Conservation (phyloP, 2,329 filamentous ascomycete species). For the Phyllosticta citrichinensis region DNA sequence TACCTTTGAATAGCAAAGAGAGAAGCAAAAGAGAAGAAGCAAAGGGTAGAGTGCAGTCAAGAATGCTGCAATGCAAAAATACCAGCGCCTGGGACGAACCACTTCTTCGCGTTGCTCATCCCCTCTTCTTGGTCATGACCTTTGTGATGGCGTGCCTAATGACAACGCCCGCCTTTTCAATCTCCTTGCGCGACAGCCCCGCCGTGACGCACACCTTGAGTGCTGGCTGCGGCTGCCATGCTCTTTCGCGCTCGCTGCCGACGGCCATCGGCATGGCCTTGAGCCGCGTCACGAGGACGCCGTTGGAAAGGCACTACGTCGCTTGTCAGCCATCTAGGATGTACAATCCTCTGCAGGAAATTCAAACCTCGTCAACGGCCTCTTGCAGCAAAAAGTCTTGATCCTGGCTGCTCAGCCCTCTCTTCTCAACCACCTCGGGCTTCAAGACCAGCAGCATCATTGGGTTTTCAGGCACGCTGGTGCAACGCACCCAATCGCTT, state of each 20-base stretch:
- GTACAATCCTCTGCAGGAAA: conserved; percentile 3
- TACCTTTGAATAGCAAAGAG: background rate
- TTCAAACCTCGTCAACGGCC: conserved; percentile 83
- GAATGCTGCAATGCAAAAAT: background rate
- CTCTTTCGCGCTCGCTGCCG: conserved; percentile 56
- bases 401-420: conserved; percentile 59
- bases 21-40: background rate
- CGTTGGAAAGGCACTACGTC: conserved; percentile 66
- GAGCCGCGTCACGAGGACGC: conserved; percentile 77
- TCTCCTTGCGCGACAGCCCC: conserved; percentile 84
- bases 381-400: conserved; percentile 82
- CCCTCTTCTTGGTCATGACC: conserved; percentile 50
- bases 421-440: conserved; percentile 64
- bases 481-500: conserved; percentile 84
- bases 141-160: conserved; percentile 93
- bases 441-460: conserved; percentile 77
- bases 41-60: background rate
- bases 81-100: background rate
- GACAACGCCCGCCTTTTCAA: conserved; percentile 81
- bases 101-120: background rate
- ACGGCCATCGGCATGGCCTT: conserved; percentile 59
- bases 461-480: conserved; percentile 74
- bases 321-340: conserved; percentile 12
- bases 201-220: conserved; percentile 87
- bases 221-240: conserved; percentile 62